Evolutionary conservation across 176 grass and related monocot species (phyloP).

Genomic region (Cymbopogon citratus): DNA sequence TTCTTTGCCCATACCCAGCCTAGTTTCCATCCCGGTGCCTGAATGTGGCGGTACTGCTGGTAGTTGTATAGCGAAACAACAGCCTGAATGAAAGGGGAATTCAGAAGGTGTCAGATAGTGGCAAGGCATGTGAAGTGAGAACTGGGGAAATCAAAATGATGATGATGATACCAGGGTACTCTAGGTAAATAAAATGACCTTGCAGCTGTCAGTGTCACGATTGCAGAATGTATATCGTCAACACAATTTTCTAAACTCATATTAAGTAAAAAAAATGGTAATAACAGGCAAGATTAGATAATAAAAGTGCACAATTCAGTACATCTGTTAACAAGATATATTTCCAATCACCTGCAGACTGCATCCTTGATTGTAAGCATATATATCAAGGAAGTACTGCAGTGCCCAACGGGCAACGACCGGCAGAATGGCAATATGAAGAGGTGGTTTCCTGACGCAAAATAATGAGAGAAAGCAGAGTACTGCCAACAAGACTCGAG

Average conservation of each 20-base stretch:
- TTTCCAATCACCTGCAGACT: not conserved
- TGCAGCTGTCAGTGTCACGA: not conserved
- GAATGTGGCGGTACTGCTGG: constrained; percentile 83
- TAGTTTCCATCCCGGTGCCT: constrained; percentile 66
- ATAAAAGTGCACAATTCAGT: not conserved
- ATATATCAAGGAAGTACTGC: not conserved
- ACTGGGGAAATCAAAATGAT: not conserved
- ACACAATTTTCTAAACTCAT: not conserved
- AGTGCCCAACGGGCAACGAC: not conserved
- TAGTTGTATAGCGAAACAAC: constrained; percentile 73
- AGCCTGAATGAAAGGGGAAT: constrained; percentile 34
- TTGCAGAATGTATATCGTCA: not conserved
- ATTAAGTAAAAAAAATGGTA: not conserved
- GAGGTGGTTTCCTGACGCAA: constrained; percentile 5
- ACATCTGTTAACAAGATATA: not conserved
- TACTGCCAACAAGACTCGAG: not conserved
- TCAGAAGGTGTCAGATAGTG: constrained; percentile 1
- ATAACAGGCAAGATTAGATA: not conserved
- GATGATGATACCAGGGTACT: not conserved
- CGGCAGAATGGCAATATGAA: not conserved
- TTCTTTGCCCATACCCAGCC: constrained; percentile 72
- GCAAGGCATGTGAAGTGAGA: not conserved
- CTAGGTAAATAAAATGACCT: not conserved
- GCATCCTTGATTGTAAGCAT: not conserved
- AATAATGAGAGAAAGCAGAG: constrained; percentile 10